Evolutionary conservation across 768 basidiomycete species (phyloP), one percentile per base, ranked within the genome.

Genomic region (Astraeus odoratus): DNA sequence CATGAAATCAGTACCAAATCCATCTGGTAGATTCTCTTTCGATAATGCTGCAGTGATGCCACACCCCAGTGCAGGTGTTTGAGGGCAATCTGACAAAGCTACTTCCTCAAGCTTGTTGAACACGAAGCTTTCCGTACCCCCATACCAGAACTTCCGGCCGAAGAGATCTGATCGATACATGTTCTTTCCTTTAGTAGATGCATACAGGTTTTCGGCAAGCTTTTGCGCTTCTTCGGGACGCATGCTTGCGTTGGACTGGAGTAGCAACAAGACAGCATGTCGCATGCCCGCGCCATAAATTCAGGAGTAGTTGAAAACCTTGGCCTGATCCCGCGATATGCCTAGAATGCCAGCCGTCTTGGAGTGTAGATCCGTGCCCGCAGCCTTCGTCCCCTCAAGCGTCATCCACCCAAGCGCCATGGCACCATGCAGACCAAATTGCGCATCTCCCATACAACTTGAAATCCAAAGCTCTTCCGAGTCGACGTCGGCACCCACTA

Each of bases 361-460:
- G 9, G 94, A 97, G 58, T 97, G 95, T 23, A 99, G 67, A 67
- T 99, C 95, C 6, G 95, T 98, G 5, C 93, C 93, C 0, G 86
- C 84, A 0, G 83, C 76, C 65, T 98, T 98, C 15, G 94, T 95
- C 1, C 96, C 94, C 63, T 98, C 96, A 22, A 99, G 76, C 13
- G 94, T 97, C 95, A 99, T 98, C 95, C 95, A 98, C 3, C 96
- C 95, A 35, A 99, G 81, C 1, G 95, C 93, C 3, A 92, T 94
- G 9, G 93, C 91, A 10, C 95, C 95, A 54, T 99, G 94, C 47
- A 95, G 62, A 7, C 95, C 96, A 62, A 99, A 96, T 65, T 99
- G 95, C 0, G 93, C 89, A 58, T 98, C 96, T 0, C 95, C 95
- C 90, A 98, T 95, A 48, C 91, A 90, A 57, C 89, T 93, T 16